Evolutionary conservation across 345 rosid species (phyloP).

Genomic region (Corymbia maculata): DNA sequence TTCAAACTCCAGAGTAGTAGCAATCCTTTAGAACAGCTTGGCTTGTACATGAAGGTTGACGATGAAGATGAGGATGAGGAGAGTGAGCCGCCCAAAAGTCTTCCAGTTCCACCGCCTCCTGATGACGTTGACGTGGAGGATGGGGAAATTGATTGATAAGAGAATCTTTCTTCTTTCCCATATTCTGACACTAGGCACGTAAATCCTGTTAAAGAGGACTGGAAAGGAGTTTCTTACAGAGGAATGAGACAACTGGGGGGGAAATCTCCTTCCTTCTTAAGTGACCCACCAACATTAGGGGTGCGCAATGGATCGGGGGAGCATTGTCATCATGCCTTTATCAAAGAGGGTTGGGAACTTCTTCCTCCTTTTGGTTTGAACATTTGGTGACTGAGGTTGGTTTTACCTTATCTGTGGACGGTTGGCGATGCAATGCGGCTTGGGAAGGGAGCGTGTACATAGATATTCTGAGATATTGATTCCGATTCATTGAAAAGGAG

Average conservation of each 20-base stretch:
- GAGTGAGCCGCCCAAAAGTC: slow-evolving; percentile 20
- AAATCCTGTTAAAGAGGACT: not conserved
- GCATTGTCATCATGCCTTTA: not conserved
- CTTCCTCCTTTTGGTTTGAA: not conserved
- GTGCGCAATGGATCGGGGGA: not conserved
- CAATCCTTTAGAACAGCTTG: slow-evolving; percentile 76
- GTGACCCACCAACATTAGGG: not conserved
- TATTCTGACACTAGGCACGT: not conserved
- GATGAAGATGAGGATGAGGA: slow-evolving; percentile 61
- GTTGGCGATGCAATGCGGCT: not conserved
- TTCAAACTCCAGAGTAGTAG: slow-evolving; percentile 57
- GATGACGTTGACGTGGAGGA: slow-evolving; percentile 47
- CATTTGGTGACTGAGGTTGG: not conserved
- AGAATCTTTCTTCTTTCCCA: not conserved
- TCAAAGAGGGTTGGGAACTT: not conserved
- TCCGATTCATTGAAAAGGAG: not conserved
- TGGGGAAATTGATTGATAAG: not conserved
- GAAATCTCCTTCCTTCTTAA: not conserved
- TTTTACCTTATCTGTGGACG: not conserved
- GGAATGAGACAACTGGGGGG: not conserved
- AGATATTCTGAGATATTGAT: not conserved
- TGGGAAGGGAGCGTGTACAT: not conserved
- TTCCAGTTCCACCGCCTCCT: slow-evolving; percentile 6
- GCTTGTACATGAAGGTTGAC: slow-evolving; percentile 71
- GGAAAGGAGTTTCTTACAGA: not conserved